These are phyloP conservation scores for Parathielavia appendiculata DNA, from an alignment of 495 filamentous ascomycete species.

Conservation along the genomic window DNA sequence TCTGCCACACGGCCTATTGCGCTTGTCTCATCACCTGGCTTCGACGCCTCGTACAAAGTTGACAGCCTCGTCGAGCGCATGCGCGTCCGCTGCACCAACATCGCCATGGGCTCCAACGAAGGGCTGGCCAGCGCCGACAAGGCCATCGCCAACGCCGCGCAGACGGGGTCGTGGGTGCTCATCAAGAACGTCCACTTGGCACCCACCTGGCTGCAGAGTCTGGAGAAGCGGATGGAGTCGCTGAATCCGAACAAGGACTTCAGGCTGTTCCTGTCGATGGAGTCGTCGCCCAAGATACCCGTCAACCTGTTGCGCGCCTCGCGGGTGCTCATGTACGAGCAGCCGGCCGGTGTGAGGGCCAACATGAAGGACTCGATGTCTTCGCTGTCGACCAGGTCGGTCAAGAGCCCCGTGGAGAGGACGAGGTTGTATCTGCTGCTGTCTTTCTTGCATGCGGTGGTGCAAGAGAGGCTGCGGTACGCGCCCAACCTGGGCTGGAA, in stretches of 20 bases:
- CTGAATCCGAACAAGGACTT: constrained; percentile 94
- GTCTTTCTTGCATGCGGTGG: constrained; percentile 90
- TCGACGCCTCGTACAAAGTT: constrained; percentile 98
- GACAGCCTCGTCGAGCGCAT: constrained; percentile 85
- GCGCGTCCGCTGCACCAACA: constrained; percentile 80
- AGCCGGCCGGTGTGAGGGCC: constrained; percentile 90
- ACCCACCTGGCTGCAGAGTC: constrained; percentile 88
- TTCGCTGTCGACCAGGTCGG: constrained; percentile 68
- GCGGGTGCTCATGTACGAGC: constrained; percentile 94
- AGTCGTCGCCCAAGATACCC: constrained; percentile 92
- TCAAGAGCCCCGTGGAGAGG: constrained; percentile 83
- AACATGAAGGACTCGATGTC: constrained; percentile 98
- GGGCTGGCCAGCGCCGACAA: constrained; percentile 88
- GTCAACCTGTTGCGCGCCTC: constrained; percentile 93
- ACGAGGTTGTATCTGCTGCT: constrained; percentile 86
- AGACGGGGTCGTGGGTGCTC: constrained; percentile 90
- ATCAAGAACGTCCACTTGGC: constrained; percentile 99
- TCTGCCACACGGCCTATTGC: constrained; percentile 80
- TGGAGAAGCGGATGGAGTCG: constrained; percentile 93
- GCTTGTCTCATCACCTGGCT: constrained; percentile 88
- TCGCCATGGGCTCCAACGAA: constrained; percentile 98
- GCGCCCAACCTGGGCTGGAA: constrained; percentile 95
- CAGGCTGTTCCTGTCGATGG: constrained; percentile 95
- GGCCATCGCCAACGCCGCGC: constrained; percentile 87
- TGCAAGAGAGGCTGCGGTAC: constrained; percentile 93